Base-by-base conservation (phyloP, 2,329 filamentous ascomycete genomes). In the Dendryphion nanum region DNA sequence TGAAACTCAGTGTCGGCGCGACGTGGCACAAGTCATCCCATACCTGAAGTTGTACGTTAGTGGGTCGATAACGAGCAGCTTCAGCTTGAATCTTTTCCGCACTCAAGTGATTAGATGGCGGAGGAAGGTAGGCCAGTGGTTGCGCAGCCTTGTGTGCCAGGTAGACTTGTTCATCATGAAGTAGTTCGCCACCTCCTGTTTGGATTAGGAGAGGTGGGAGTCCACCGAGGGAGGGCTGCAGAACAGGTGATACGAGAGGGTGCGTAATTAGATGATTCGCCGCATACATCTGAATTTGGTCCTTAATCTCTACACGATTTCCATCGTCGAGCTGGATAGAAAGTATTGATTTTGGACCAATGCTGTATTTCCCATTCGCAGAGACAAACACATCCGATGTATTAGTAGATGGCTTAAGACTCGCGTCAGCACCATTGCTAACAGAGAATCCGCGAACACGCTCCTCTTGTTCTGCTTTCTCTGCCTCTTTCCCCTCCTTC, bases 11-110 rank as follows among this genome's bases (percentile, higher is more conserved):
- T 0, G 90, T 96, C 1, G 91, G 88, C 0, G 85, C 83, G 5
- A 95, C 90, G 59, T 97, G 91, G 55, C 93, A 97, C 3, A 97
- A 72, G 53, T 95, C 86, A 41, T 97, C 91, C 90, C 91, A 97
- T 2, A 97, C 84, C 61, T 97, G 93, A 2, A 98, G 75, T 60
- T 96, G 89, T 0, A 97, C 91, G 52, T 95, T 81, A 0, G 93
- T 98, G 0, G 89, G 87, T 40, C 81, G 80, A 64, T 88, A 94
- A 45, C 76, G 81, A 18, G 83, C 82, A 42, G 76, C 73, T 24
- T 83, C 77, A 21, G 83, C 74, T 43, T 93, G 70, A 30, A 80
- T 74, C 0, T 73, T 72, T 24, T 85, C 76, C 1, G 78, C 74
- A 2, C 62, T 63, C n/a, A 61, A 57, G 29, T 58, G 55, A 17